Evolutionary conservation across 306 rosid genomes (phyloP).

Genomic region (Elaeagnus macrophylla): DNA sequence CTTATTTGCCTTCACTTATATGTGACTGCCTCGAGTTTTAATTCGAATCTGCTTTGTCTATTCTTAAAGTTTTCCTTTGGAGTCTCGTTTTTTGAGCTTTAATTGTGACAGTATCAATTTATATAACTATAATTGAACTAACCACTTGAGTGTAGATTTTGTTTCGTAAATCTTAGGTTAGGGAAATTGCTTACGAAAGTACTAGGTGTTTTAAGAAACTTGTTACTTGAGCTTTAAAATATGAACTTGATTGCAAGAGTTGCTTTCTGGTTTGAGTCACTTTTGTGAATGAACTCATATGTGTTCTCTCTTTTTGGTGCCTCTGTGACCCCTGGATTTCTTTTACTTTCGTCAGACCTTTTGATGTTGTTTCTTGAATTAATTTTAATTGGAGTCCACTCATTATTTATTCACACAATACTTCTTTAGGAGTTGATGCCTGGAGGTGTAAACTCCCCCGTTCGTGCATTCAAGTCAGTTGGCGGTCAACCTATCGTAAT

Average conservation of each 20-base stretch:
- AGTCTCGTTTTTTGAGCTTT: not conserved
- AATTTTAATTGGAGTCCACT: not conserved
- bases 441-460: slow-evolving; percentile 95
- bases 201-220: not conserved
- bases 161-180: not conserved
- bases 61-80: not conserved
- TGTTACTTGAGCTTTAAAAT: not conserved
- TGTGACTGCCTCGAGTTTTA: not conserved
- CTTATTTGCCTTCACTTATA: not conserved
- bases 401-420: not conserved
- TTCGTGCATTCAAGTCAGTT: slow-evolving; percentile 90
- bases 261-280: too few species aligned
- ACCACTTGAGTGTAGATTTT: too few species aligned
- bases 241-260: not conserved
- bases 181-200: not conserved
- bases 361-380: not conserved
- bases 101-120: not conserved
- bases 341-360: not conserved
- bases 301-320: not conserved
- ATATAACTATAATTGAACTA: too few species aligned
- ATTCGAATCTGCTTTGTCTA: not conserved
- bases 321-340: not conserved
- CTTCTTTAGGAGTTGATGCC: slow-evolving; percentile 72
- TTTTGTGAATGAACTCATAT: too few species aligned
- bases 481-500: slow-evolving; percentile 85